These are phyloP conservation scores for Verbena officinalis DNA, from an alignment of 257 asterid species.

Conservation along the genomic window DNA sequence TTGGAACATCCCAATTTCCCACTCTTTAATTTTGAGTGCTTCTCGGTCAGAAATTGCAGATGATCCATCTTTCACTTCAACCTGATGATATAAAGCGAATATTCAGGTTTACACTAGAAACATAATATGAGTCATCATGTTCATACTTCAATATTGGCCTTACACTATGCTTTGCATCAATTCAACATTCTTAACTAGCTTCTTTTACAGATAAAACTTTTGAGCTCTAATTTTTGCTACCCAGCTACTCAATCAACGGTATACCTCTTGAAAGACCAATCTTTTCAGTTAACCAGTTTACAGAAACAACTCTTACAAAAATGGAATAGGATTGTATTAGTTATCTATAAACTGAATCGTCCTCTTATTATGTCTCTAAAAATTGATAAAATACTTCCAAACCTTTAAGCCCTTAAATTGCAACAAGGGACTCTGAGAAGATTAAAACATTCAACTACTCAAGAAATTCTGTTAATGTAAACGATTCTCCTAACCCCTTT, in stretches of 20 bases:
- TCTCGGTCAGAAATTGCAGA: constrained; percentile 52
- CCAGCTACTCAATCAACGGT: not conserved
- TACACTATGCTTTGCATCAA: not conserved
- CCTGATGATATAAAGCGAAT: constrained; percentile 25
- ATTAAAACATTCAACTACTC: constrained; percentile 19
- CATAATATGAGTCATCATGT: not conserved
- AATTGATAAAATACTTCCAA: not conserved
- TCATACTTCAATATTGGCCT: not conserved
- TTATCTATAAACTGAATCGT: not conserved
- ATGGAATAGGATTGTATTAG: not conserved
- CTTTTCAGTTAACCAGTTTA: too few relatives aligned
- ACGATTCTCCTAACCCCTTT: not conserved
- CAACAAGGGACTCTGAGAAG: not conserved
- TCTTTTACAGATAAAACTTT: not conserved
- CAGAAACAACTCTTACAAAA: not conserved
- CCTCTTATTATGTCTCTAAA: not conserved
- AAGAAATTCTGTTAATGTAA: not conserved
- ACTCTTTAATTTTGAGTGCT: constrained; percentile 65
- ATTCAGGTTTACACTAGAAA: constrained; percentile 13
- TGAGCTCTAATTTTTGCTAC: not conserved
- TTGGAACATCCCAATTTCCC: constrained; percentile 83
- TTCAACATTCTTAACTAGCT: not conserved
- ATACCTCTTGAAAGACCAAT: not conserved
- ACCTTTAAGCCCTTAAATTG: not conserved
- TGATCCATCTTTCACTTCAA: constrained; percentile 53